These are phyloP conservation scores for Vicia faba DNA, from an alignment of 306 rosid genomes.

Conservation along the genomic window DNA sequence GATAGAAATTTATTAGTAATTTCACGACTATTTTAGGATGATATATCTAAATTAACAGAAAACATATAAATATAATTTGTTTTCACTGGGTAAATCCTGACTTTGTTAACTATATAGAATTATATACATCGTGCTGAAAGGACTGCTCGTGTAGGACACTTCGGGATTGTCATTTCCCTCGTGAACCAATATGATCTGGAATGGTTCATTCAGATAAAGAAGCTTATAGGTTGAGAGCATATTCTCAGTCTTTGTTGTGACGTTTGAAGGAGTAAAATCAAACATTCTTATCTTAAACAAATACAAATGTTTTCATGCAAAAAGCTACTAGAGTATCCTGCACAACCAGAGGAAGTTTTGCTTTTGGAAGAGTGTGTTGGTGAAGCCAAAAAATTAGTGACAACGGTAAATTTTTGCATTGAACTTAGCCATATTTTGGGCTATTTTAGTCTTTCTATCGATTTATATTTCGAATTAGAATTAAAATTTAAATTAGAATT, in stretches of 20 bases:
- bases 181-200: slow-evolving; percentile 83
- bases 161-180: slow-evolving; percentile 81
- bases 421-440: too few relatives aligned
- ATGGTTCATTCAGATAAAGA: slow-evolving; percentile 80
- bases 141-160: slow-evolving; percentile 89
- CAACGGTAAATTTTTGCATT: slow-evolving; percentile 41
- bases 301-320: slow-evolving; percentile 50
- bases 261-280: not conserved
- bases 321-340: slow-evolving; percentile 63
- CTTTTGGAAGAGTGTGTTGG: slow-evolving; percentile 62
- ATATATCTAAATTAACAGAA: too few relatives aligned
- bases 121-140: slow-evolving; percentile 91
- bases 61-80: too few relatives aligned
- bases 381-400: slow-evolving; percentile 73
- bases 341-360: slow-evolving; percentile 72
- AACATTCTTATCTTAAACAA: not conserved
- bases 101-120: slow-evolving; percentile 52
- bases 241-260: slow-evolving; percentile 14
- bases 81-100: slow-evolving; percentile 35
- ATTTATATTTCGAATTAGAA: too few relatives aligned
- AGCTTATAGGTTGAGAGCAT: slow-evolving; percentile 59
- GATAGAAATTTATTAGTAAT: too few relatives aligned
- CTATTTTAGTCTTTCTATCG: too few relatives aligned
- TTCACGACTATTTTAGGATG: too few relatives aligned
- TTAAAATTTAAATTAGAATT: too few relatives aligned